Conservation (phyloP, 148 eudicot species). For the Beta vulgaris region DNA sequence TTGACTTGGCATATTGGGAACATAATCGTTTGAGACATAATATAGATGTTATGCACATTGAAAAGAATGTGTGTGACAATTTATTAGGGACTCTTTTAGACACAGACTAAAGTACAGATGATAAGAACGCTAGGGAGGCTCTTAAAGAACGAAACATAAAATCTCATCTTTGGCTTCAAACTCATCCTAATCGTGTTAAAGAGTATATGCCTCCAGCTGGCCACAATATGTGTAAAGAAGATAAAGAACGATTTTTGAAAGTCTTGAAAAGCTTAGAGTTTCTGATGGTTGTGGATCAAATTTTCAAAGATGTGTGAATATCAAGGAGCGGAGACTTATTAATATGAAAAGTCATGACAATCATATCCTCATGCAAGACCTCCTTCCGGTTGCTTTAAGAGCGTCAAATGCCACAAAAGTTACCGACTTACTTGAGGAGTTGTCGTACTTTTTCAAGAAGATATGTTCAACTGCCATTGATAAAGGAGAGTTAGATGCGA, state of each 20-base stretch:
- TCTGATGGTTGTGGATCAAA: slow-evolving; percentile 27
- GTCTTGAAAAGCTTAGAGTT: slow-evolving; percentile 17
- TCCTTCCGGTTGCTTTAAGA: slow-evolving; percentile 24
- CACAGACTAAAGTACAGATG: too few species aligned
- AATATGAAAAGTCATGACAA: slow-evolving; percentile 28
- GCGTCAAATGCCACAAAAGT: slow-evolving; percentile 2
- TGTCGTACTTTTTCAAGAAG: slow-evolving; percentile 14
- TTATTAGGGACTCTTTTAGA: too few species aligned
- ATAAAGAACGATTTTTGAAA: slow-evolving; percentile 17
- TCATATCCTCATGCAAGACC: too few species aligned
- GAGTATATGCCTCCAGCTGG: slow-evolving; percentile 24
- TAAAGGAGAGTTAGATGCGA: neutral
- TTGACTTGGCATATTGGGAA: slow-evolving; percentile 24
- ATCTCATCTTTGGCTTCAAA: too few species aligned
- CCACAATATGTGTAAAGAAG: slow-evolving; percentile 5
- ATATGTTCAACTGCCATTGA: neutral
- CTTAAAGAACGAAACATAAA: too few species aligned
- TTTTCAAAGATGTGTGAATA: slow-evolving; percentile 18
- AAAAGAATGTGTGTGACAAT: too few species aligned
- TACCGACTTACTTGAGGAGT: neutral
- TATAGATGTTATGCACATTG: slow-evolving; percentile 32
- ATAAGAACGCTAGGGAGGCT: too few species aligned
- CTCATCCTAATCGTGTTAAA: too few species aligned
- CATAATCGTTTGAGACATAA: slow-evolving; percentile 15
- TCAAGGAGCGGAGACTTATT: slow-evolving; percentile 4